Evolutionary conservation across 2,329 filamentous ascomycete species (phyloP), one percentile per base, ranked within the genome.

Genomic region (Dendrostoma leiphaemia): DNA sequence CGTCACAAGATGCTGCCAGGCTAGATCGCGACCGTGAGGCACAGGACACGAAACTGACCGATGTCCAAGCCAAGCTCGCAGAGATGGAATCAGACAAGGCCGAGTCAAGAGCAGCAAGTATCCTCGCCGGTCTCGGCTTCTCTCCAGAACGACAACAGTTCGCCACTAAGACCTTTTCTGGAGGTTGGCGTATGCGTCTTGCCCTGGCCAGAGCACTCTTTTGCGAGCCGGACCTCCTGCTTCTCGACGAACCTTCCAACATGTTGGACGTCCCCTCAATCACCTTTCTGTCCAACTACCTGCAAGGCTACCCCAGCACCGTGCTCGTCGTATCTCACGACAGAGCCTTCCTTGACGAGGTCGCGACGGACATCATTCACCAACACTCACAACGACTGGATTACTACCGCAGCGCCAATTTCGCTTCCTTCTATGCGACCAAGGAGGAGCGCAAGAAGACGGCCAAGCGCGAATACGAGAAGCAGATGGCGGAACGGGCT

Each of bases 181-280:
- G 94, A 81, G 94, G 94, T 88, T 99, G 94, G 94, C 86, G 94
- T 74, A 99, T 99, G 94, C 88, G 94, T 78, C 77, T 99, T 66
- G 94, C 94, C 13, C 81, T 99, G 59, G 94, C 94, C 12, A 82
- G 94, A 81, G 94, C 94, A 13, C 83, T 99, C 32, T 99, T 99
- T 79, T 99, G 94, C 76, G 94, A 99, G 71, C 94, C 94, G 40
- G 94, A 99, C 74, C 79, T 99, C 49, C 76, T 99, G 56, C 82
- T 99, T 70, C 91, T 99, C 63, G 94, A 99, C 78, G 94, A 99
- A 85, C 94, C 94, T 75, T 97, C 93, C 53, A 97, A 97, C 85
- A 97, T 97, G 93, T 91, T 99, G 90, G 94, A 97, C 74, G 94
- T 99, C 54, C 94, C 94, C n/a, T 97, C 94, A 23, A 97, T 99